Evolutionary conservation across 306 rosid genomes (phyloP).

Genomic region (Notholithocarpus densiflorus): DNA sequence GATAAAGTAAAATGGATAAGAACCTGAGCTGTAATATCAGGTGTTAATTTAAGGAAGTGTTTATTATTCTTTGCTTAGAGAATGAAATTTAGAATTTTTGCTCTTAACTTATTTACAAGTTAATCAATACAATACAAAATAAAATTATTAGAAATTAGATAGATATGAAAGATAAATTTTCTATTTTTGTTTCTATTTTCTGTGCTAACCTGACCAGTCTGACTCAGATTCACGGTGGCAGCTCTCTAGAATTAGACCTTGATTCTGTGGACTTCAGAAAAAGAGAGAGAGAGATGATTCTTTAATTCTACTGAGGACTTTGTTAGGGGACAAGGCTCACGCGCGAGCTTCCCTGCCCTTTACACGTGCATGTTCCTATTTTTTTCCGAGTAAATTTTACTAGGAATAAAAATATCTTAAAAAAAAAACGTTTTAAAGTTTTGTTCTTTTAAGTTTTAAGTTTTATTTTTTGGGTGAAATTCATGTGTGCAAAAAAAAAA

Average conservation of each 20-base stretch:
- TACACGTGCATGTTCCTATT: no score
- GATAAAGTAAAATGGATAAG: slow-evolving; percentile 18
- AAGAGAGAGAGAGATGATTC: neutral
- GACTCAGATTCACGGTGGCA: neutral
- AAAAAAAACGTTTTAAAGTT: no score
- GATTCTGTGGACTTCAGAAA: no score
- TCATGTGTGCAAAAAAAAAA: no score
- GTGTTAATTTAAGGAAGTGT: neutral
- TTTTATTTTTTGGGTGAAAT: no score
- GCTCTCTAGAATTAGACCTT: no score
- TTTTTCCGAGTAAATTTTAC: no score
- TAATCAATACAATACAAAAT: neutral
- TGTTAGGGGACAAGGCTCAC: neutral
- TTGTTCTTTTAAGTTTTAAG: no score
- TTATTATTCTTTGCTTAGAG: slow-evolving; percentile 17
- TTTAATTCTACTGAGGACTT: neutral
- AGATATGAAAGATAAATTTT: neutral
- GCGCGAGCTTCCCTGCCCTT: neutral
- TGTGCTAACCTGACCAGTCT: neutral
- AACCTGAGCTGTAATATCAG: slow-evolving; percentile 29
- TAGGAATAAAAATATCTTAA: no score
- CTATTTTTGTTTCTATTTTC: neutral
- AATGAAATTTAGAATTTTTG: neutral
- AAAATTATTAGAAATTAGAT: neutral
- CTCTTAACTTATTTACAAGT: neutral